Evolutionary conservation across 169 alveolate species (phyloP).

Genomic region (Eimeria praecox): DNA sequence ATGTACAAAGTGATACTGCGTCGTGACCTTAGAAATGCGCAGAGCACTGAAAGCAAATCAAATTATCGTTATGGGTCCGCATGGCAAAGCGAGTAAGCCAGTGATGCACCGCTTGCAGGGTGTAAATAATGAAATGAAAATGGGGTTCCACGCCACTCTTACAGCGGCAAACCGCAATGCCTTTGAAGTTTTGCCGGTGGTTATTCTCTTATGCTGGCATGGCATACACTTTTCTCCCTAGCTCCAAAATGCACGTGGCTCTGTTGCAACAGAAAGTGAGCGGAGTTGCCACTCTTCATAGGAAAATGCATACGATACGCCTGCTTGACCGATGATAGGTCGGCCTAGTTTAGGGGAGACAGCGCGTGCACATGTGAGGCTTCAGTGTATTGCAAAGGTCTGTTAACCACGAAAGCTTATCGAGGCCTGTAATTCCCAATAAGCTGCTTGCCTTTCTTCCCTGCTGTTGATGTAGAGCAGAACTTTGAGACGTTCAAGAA

Average conservation of each 20-base stretch:
- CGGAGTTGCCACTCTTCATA: neutral
- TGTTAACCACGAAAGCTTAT: neutral
- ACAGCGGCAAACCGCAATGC: neutral
- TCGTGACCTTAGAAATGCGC: neutral
- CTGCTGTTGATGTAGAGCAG: neutral
- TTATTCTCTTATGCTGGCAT: neutral
- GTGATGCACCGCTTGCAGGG: neutral
- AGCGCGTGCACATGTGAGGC: neutral
- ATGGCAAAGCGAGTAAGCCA: neutral
- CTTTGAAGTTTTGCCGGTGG: neutral
- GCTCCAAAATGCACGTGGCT: neutral
- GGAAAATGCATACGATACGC: neutral
- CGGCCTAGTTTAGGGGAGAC: no score
- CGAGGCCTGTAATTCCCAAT: neutral
- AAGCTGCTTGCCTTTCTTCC: neutral
- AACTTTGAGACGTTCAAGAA: neutral
- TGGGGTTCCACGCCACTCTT: neutral
- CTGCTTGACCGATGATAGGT: neutral
- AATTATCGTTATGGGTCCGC: neutral
- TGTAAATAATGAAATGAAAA: neutral
- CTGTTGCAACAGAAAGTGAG: neutral
- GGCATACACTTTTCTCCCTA: neutral
- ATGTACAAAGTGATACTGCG: neutral
- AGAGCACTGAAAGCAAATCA: neutral
- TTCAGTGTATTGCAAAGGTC: neutral